These are phyloP conservation scores for Silene vulgaris DNA, from an alignment of 179 eudicot genomes.

Conservation along the genomic window DNA sequence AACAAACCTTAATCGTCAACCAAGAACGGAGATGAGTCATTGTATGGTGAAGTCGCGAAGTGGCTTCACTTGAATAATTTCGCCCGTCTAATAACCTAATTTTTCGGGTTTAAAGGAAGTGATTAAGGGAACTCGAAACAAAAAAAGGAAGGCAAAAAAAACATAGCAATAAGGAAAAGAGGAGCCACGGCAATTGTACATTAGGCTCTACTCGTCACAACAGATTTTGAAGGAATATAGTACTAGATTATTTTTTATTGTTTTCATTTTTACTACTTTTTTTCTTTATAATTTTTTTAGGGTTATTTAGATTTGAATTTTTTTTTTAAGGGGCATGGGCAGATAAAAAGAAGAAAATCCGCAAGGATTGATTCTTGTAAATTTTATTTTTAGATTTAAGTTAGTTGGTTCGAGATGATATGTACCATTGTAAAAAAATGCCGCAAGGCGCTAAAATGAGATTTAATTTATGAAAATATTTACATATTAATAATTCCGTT, in stretches of 20 bases:
- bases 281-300: not conserved
- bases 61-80: slow-evolving; percentile 16
- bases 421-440: not conserved
- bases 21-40: not conserved
- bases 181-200: slow-evolving; percentile 31
- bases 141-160: not conserved
- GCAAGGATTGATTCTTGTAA: slow-evolving; percentile 28
- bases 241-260: not conserved
- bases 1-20: not conserved
- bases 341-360: slow-evolving; percentile 17
- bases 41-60: slow-evolving; percentile 16
- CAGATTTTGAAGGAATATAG: slow-evolving; percentile 20
- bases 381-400: slow-evolving; percentile 18
- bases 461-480: slow-evolving; percentile 9
- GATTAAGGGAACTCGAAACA: not conserved
- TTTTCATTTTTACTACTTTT: not conserved
- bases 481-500: not conserved
- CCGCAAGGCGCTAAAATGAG: slow-evolving; percentile 22
- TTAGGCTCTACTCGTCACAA: slow-evolving; percentile 14
- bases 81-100: not conserved
- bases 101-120: not conserved
- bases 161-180: slow-evolving; percentile 9
- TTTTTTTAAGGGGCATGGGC: slow-evolving; percentile 8
- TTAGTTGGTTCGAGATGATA: not conserved
- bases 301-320: slow-evolving; percentile 14